Evolutionary conservation across 768 basidiomycete species (phyloP), one percentile per base, ranked within the genome.

Genomic region (Strobilomyces echinocephalus): DNA sequence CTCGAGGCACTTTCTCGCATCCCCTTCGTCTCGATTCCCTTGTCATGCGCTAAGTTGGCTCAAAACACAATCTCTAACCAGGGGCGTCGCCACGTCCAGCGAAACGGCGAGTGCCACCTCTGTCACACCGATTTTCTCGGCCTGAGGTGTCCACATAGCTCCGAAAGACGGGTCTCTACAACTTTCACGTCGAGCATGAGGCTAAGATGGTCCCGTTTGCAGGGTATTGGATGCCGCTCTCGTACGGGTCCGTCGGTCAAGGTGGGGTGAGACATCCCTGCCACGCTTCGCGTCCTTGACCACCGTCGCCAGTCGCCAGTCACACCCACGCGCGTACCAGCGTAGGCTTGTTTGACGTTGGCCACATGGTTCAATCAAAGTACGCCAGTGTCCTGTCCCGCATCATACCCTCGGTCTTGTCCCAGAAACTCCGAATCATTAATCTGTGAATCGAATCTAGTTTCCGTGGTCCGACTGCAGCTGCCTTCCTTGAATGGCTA

Each of bases 171-270:
- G 81, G 82, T 1, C 76, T 98, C 5, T 92, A 95, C 62, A 91
- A 94, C 64, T 95, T 94, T 66, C 95, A 99, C 67, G 67, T 90
- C 43, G 68, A 83, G 56, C 76, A 88, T 68, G 85, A 79, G 16
- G 95, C 87, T 1, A 95, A 95, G 72, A 94, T 98, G 91, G 93
- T 97, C 0, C 87, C 91, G 0, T 99, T 97, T 70, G 97, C 92
- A 3, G 95, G 95, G 7, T 98, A 85, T 70, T 81, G 83, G 5
- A 99, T 99, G 95, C 97, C 95, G 0, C 76, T 99, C 41, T 69
- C 80, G 4, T 99, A 97, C 63, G 91, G 84, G 5, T 77, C 80
- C 30, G 80, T 88, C 45, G 91, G 91, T 6, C 89, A 91, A 77
- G 81, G 89, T 85, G 54, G 55, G 79, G 38, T 52, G 50, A 50